A percentile compares a stretch with the other conserved stretches of the same genome.
Conservation (phyloP, 2,329 filamentous ascomycete species). For the Berkeleyomyces basicola region DNA sequence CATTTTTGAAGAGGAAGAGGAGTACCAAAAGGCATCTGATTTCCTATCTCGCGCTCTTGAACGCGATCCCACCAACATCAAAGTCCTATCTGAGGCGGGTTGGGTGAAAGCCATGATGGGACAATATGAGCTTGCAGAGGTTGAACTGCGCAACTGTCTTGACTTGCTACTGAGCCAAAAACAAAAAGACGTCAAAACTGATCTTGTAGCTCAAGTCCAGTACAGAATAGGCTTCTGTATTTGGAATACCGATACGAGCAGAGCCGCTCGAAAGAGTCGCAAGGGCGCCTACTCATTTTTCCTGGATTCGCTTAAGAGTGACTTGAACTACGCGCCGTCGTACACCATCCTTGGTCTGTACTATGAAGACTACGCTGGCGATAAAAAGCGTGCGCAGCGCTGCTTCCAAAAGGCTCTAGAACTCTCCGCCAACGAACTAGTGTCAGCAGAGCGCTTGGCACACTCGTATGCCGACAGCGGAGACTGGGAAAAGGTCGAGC, state of each 20-base stretch:
- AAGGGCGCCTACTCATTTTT: slow-evolving; percentile 72
- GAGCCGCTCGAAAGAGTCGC: slow-evolving; percentile 59
- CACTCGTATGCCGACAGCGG: slow-evolving; percentile 72
- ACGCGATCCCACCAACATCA: slow-evolving; percentile 57
- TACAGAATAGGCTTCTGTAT: slow-evolving; percentile 77
- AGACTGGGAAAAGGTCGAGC: slow-evolving; percentile 93
- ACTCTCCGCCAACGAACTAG: slow-evolving; percentile 69
- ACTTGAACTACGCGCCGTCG: slow-evolving; percentile 73
- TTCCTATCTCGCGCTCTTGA: slow-evolving; percentile 63
- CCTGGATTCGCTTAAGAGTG: slow-evolving; percentile 66
- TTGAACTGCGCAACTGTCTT: slow-evolving; percentile 55
- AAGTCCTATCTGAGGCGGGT: slow-evolving; percentile 69
- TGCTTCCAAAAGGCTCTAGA: slow-evolving; percentile 97
- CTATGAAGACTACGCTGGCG: slow-evolving; percentile 79
- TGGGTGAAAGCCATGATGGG: slow-evolving; percentile 83
- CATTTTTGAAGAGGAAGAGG: slow-evolving; percentile 84
- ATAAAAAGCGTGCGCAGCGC: slow-evolving; percentile 69
- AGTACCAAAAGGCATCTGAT: slow-evolving; percentile 64
- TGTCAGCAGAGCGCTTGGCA: slow-evolving; percentile 75
- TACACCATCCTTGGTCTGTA: slow-evolving; percentile 85
- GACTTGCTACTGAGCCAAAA: slow-evolving; percentile 45
- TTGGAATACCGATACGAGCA: slow-evolving; percentile 68
- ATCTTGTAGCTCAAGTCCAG: slow-evolving; percentile 69
- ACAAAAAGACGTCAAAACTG: slow-evolving; percentile 35
- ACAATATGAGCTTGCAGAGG: slow-evolving; percentile 49